phyloP scores from a whole-genome alignment of 805 yeast species.

The Lachancea mirantina region DNA sequence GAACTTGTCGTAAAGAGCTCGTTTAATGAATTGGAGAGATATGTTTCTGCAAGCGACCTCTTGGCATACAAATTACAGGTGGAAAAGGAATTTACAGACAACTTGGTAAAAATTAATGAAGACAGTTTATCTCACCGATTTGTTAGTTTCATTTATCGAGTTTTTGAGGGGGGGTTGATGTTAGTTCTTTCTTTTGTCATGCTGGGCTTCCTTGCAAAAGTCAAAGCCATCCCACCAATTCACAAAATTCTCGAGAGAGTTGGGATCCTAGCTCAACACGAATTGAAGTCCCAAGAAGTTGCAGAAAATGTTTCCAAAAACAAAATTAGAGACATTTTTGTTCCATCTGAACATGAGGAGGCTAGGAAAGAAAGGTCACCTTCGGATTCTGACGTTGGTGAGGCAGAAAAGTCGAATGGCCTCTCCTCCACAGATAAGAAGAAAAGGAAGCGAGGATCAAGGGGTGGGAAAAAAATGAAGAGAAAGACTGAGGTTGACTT shows the following conservation, averaged over 20 bases:
- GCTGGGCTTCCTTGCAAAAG: constrained; percentile 25
- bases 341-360: constrained; percentile 2
- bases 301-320: constrained; percentile 1
- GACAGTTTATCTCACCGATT: constrained; percentile 13
- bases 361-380: too few species aligned
- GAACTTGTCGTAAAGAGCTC: constrained; percentile 1
- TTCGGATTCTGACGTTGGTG: constrained; percentile 12
- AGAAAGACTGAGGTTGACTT: constrained; percentile 10
- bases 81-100: constrained; percentile 22
- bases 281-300: constrained; percentile 5
- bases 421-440: constrained; percentile 26
- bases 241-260: constrained; percentile 26
- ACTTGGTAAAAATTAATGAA: constrained; percentile 14
- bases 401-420: constrained; percentile 6
- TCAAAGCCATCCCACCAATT: constrained; percentile 31
- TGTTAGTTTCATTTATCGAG: constrained; percentile 29
- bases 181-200: constrained; percentile 28
- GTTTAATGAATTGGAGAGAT: constrained; percentile 16
- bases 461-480: constrained; percentile 70
- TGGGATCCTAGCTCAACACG: constrained; percentile 28
- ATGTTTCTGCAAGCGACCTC: constrained; percentile 24
- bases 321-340: neutral
- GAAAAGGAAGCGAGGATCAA: constrained; percentile 73
- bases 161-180: constrained; percentile 36
- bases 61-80: constrained; percentile 20